phyloP scores from a whole-genome alignment of 495 filamentous ascomycete genomes.

The Podospora fimiseda region DNA sequence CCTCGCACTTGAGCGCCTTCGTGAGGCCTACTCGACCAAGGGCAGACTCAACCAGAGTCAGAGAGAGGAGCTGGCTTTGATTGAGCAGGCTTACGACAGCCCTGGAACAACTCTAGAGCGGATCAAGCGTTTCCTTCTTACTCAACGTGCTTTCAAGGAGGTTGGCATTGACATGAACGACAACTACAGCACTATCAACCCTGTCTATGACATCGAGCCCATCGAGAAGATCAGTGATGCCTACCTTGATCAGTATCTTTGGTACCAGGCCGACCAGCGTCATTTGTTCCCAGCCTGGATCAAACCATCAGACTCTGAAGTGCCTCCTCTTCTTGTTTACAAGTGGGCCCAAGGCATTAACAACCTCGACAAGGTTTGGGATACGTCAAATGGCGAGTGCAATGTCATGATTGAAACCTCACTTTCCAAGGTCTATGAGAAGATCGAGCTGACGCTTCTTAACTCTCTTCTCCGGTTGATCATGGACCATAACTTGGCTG shows the following conservation, averaged over 20 bases:
- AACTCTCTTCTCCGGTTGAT: conserved; percentile 90
- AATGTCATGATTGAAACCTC: conserved; percentile 99
- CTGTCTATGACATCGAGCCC: conserved; percentile 97
- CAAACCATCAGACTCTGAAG: conserved; percentile 98
- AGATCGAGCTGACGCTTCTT: conserved; percentile 93
- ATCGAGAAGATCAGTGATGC: conserved; percentile 99
- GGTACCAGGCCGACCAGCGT: conserved; percentile 98
- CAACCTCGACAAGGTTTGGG: conserved; percentile 97
- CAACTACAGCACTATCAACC: conserved; percentile 98
- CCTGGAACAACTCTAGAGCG: conserved; percentile 92
- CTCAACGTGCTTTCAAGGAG: conserved; percentile 97
- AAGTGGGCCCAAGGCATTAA: conserved; percentile 99
- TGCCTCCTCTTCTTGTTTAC: conserved; percentile 92
- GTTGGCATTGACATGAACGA: conserved; percentile 99
- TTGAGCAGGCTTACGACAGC: conserved; percentile 98
- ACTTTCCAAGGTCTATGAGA: conserved; percentile 97
- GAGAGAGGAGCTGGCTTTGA: conserved; percentile 91
- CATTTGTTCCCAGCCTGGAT: conserved; percentile 99
- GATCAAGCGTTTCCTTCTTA: conserved; percentile 97
- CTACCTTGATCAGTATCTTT: conserved; percentile 96
- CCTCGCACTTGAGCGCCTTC: conserved; percentile 84
- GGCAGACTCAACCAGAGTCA: conserved; percentile 96
- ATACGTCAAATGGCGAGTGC: conserved; percentile 89
- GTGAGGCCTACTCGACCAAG: conserved; percentile 97
- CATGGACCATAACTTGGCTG: conserved; percentile 99